Evolutionary conservation across 2,329 filamentous ascomycete species (phyloP), one percentile per base, ranked within the genome.

Genomic region (Pseudogymnoascus verrucosus): DNA sequence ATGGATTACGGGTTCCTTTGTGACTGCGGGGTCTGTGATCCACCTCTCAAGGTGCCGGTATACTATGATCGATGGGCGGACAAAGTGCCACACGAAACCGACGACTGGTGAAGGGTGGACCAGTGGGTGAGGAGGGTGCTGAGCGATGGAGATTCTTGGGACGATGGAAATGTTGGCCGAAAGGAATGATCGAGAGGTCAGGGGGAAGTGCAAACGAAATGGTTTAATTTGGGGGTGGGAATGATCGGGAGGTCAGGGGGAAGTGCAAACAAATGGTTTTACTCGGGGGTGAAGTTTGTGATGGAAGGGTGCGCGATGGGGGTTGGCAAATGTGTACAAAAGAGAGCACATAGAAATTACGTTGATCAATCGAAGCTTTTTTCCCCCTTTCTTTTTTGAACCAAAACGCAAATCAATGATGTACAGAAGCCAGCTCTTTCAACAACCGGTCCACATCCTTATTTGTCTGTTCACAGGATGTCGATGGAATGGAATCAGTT

Each of bases 1-100:
- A 63, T 69, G 5, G 74, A 75, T 8, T 85, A 80, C 67, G 83
- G 83, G 0, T 86, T 86, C 64, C 70, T 75, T 2, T 86, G 83
- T 68, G 66, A 71, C 3, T 86, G 83, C 62, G 79, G 79, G 10
- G 74, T 71, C 1, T 85, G 83, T 64, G 59, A 61, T 21, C 28
- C 26, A 14, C 51, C 28, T 14, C 28, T 57, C 28, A 34, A 57
- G 16, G 26, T 57, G n/a, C 51, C 51, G 4, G 28, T 57, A 10
- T 57, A 57, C 51, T 34, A 57, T 5, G 51, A 57, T 57, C 10
- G 51, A 34, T 57, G 51, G 51, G 51, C 51, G 4, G 51, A 57
- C 16, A 57, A 57, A 57, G 51, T 57, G 10, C 51, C 51, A 7
- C n/a, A 57, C 16, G 51, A 57, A 10, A 57, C 51, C 1, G 51